A percentile compares a stretch with the other conserved stretches of the same genome.
Evolutionary conservation across 1,284 basidiomycete genomes (phyloP).

Genomic region (Heterobasidion annosum): DNA sequence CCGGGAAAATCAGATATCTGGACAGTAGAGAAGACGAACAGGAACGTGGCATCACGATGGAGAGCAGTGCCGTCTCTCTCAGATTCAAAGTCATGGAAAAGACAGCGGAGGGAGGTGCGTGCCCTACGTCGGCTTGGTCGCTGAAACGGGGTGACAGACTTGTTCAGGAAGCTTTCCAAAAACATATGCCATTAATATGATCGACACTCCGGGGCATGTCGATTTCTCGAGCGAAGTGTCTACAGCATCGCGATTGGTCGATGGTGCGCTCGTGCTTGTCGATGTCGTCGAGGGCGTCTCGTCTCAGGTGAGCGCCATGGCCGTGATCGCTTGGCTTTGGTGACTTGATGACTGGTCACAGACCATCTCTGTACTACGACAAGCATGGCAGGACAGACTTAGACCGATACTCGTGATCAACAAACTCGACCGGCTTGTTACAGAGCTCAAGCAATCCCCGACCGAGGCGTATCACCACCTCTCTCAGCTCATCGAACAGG

Average conservation of each 20-base stretch:
- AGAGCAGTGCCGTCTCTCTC: constrained; percentile 88
- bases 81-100: constrained; percentile 72
- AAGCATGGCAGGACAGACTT: constrained; percentile 90
- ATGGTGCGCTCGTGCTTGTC: constrained; percentile 94
- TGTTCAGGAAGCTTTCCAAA: constrained; percentile 41
- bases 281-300: constrained; percentile 99
- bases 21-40: constrained; percentile 98
- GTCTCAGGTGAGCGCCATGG: constrained; percentile 65
- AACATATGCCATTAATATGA: constrained; percentile 85
- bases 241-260: constrained; percentile 87
- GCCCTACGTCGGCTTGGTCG: constrained; percentile 2
- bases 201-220: constrained; percentile 98
- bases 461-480: constrained; percentile 94
- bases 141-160: constrained; percentile 19
- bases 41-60: constrained; percentile 98
- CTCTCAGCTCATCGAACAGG: constrained; percentile 89
- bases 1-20: constrained; percentile 93
- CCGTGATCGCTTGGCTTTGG: not conserved
- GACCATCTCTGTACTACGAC: constrained; percentile 93
- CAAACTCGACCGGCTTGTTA: constrained; percentile 93
- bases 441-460: constrained; percentile 88
- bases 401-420: constrained; percentile 94
- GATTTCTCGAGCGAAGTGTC: constrained; percentile 98
- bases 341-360: constrained; percentile 20
- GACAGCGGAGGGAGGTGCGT: constrained; percentile 32